Evolutionary conservation across 1,284 basidiomycete genomes (phyloP).

Genomic region (Rhodotorula sp.): DNA sequence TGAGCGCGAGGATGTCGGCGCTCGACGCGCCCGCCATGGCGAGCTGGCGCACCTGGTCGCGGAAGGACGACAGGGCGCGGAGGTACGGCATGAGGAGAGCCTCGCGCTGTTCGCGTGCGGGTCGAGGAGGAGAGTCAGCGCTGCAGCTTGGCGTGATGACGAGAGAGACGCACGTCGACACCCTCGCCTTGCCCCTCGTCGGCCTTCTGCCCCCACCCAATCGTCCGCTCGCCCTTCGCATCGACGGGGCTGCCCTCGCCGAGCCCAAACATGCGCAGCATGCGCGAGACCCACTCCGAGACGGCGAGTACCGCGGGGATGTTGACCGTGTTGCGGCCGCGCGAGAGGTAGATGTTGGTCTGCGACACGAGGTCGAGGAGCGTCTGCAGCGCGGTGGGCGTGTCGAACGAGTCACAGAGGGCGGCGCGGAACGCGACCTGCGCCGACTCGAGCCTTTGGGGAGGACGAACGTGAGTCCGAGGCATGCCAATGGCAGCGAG

Average conservation of each 20-base stretch:
- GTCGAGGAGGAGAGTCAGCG: not conserved
- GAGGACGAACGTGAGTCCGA: constrained; percentile 18
- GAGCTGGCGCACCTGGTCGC: constrained; percentile 80
- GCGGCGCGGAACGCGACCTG: constrained; percentile 82
- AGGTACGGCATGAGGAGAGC: constrained; percentile 87
- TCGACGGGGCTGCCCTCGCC: constrained; percentile 64
- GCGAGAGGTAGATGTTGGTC: constrained; percentile 80
- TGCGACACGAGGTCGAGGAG: constrained; percentile 82
- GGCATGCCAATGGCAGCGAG: not conserved
- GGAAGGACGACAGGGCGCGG: constrained; percentile 80
- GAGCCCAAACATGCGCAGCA: constrained; percentile 93
- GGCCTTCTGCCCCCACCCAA: constrained; percentile 57
- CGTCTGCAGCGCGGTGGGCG: constrained; percentile 74
- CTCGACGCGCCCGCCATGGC: constrained; percentile 68
- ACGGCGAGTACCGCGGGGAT: constrained; percentile 70
- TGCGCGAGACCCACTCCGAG: constrained; percentile 80
- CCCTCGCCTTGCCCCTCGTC: constrained; percentile 46
- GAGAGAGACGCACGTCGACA: constrained; percentile 60
- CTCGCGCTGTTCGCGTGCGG: constrained; percentile 55
- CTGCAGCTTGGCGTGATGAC: not conserved
- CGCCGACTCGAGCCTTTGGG: constrained; percentile 66
- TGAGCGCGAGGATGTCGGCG: constrained; percentile 77
- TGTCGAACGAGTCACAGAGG: constrained; percentile 97
- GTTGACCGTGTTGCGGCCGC: constrained; percentile 56
- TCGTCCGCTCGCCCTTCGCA: constrained; percentile 40